Conservation (phyloP, 169 alveolate genomes). For the Besnoitia besnoiti region DNA sequence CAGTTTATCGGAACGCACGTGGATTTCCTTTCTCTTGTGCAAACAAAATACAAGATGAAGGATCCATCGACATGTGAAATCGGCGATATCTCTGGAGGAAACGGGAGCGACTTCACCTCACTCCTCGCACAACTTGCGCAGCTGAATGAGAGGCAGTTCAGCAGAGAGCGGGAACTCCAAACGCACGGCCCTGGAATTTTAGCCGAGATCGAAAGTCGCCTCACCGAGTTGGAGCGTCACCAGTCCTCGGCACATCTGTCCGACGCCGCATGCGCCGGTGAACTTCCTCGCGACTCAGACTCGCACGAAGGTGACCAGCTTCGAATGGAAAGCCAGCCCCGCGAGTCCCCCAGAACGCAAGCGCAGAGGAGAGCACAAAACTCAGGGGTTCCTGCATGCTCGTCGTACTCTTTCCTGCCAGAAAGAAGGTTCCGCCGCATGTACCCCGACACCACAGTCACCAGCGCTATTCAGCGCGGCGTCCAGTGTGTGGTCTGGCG, state of each 20-base stretch:
- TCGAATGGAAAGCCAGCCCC: too few species aligned
- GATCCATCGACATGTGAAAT: not conserved
- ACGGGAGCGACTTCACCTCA: not conserved
- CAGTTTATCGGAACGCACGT: constrained; percentile 22
- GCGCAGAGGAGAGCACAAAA: not conserved
- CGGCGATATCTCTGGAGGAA: not conserved
- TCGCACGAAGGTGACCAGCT: too few species aligned
- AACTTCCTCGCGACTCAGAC: too few species aligned
- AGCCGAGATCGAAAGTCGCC: not conserved
- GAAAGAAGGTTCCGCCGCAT: not conserved
- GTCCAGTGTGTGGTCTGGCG: not conserved
- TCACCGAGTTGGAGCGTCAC: not conserved
- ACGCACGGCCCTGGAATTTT: not conserved
- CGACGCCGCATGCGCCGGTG: not conserved
- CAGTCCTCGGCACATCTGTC: not conserved
- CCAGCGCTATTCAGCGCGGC: constrained; percentile 19
- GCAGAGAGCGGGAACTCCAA: not conserved
- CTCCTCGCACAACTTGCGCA: not conserved
- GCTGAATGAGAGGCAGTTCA: not conserved
- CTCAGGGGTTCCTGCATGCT: not conserved
- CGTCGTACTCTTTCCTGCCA: not conserved
- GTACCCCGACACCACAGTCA: not conserved
- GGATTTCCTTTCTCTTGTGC: not conserved
- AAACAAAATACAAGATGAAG: not conserved
- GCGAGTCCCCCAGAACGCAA: too few species aligned